phyloP scores from a whole-genome alignment of 768 basidiomycete species.

The Neoboletus magnificus region DNA sequence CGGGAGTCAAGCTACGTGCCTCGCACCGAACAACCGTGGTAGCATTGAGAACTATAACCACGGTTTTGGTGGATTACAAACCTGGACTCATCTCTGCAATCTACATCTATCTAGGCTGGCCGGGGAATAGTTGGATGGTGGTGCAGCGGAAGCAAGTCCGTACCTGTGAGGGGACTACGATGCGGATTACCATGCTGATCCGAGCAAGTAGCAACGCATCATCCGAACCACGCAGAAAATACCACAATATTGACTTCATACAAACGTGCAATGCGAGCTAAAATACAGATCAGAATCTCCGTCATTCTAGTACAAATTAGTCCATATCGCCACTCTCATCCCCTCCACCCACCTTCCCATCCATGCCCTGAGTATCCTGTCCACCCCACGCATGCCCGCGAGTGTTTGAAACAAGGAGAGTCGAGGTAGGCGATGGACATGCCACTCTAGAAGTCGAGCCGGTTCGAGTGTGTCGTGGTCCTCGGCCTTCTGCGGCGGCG shows the following conservation, averaged over 20 bases:
- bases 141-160: no score
- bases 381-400: conserved; percentile 20
- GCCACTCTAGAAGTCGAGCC: conserved; percentile 17
- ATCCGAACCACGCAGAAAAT: not conserved
- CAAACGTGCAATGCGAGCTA: conserved; percentile 1
- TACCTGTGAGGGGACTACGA: no score
- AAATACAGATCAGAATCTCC: conserved; percentile 9
- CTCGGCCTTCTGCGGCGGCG: conserved; percentile 18
- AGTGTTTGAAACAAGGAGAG: conserved; percentile 3
- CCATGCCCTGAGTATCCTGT: conserved; percentile 17
- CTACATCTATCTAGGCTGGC: no score
- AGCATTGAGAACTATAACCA: no score
- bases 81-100: no score
- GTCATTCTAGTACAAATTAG: conserved; percentile 4
- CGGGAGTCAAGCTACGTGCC: no score
- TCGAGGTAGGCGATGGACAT: conserved; percentile 15
- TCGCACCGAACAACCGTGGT: no score
- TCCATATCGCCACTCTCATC: conserved; percentile 12
- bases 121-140: no score
- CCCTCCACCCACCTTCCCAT: conserved; percentile 15
- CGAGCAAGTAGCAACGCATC: not conserved
- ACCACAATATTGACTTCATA: not conserved
- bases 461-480: conserved; percentile 19
- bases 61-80: no score
- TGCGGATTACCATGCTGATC: not conserved